Evolutionary conservation across 768 basidiomycete genomes (phyloP), one percentile per base, ranked within the genome.

Genomic region (Suillus clintonianus): DNA sequence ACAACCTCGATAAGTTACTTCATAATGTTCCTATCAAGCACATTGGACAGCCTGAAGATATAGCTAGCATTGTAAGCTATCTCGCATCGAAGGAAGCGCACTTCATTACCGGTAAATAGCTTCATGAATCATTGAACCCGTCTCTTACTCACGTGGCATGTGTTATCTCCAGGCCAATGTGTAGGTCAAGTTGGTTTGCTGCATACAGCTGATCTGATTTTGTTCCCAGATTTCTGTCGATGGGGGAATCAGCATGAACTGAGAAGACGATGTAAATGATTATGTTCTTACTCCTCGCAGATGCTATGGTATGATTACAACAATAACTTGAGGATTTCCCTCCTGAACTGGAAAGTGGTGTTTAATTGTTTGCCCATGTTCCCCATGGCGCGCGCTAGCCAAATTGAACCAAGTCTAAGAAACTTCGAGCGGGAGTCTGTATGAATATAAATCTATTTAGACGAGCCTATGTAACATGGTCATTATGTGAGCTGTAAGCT

Each of bases 61-160:
- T 77, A 9, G 77, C 78, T n/a, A 70, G 65, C 41, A 9, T 76
- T 2, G 75, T 79, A 0, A 77, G 76, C 3, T 79, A 71, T 64
- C 67, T 80, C 4, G 76, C 72, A 6, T 77, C 77, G 2, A 69
- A 76, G 5, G 75, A 72, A 27, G 74, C 78, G 9, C 69, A 71
- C 22, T 76, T 75, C 58, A 71, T 80, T 5, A 80, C 77, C 0
- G 79, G 78, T 68, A 50, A 60, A n/a, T 19, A 24, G 14, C 3
- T 61, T 55, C 27, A 4, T 27, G 27, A 27, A 27, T 27, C 14
- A 17, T 39, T 47, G 4, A 17, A 4, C 32, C 30, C 27, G 10
- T 39, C 10, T 27, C 5, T 43, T 27, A 10, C 34, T 59, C 24
- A 45, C 24, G 4, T 36, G 19, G 8, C 30, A 39, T 54, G 22